These are phyloP conservation scores for Stagonosporopsis tanaceti DNA, from an alignment of 2,329 filamentous ascomycete genomes.

Conservation along the genomic window DNA sequence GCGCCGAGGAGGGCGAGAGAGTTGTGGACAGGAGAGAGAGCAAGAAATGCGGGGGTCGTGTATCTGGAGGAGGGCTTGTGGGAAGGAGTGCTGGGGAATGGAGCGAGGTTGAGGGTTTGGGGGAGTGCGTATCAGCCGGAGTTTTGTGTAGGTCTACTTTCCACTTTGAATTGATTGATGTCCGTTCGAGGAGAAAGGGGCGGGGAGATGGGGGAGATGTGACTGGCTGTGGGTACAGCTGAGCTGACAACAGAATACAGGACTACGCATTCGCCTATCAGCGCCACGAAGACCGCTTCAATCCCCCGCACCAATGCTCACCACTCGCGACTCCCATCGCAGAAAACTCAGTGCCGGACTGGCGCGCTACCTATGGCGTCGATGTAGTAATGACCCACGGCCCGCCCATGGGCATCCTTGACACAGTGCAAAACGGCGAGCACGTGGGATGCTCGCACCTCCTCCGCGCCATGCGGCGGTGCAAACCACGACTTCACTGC, in stretches of 20 bases:
- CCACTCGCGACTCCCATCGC: slow-evolving; percentile 40
- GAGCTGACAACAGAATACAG: not conserved
- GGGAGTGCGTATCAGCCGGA: slow-evolving; percentile 64
- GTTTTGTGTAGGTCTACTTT: slow-evolving; percentile 50
- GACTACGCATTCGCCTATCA: slow-evolving; percentile 64
- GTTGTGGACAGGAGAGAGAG: slow-evolving; percentile 58
- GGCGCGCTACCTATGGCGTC: slow-evolving; percentile 42
- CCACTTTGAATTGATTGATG: not conserved
- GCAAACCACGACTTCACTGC: slow-evolving; percentile 63
- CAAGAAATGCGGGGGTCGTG: slow-evolving; percentile 56
- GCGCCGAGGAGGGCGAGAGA: slow-evolving; percentile 47
- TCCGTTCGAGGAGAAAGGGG: no score
- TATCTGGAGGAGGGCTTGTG: slow-evolving; percentile 65
- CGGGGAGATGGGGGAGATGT: no score
- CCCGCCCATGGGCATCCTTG: slow-evolving; percentile 62
- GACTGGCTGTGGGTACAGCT: not conserved
- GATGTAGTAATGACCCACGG: slow-evolving; percentile 70
- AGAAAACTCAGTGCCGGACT: slow-evolving; percentile 54
- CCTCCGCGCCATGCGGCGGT: slow-evolving; percentile 59
- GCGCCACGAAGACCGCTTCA: slow-evolving; percentile 61
- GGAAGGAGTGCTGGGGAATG: slow-evolving; percentile 57
- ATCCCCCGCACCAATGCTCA: slow-evolving; percentile 46
- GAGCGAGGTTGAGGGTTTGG: slow-evolving; percentile 60
- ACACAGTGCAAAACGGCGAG: slow-evolving; percentile 47
- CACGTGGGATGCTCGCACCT: slow-evolving; percentile 65